Conservation (phyloP, 2,329 filamentous ascomycete genomes). For the Clarireedia homoeocarpa region DNA sequence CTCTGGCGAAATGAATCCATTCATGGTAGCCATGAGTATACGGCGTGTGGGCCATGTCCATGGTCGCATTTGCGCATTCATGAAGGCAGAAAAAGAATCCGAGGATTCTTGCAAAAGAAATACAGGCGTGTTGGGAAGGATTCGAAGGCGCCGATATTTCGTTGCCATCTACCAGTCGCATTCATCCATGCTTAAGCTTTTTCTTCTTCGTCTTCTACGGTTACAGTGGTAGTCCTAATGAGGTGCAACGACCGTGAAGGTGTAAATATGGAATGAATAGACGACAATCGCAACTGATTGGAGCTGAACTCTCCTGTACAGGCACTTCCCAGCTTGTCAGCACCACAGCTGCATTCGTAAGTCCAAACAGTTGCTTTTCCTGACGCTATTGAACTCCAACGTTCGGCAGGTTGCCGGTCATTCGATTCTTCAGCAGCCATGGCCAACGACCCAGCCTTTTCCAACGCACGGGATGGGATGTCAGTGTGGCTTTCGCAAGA, state of each 20-base stretch:
- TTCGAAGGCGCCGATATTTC: background rate
- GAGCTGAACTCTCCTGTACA: too few species aligned
- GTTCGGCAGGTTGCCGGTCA: too few species aligned
- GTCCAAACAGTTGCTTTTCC: too few species aligned
- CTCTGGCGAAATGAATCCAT: background rate
- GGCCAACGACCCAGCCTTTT: too few species aligned
- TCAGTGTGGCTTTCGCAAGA: too few species aligned
- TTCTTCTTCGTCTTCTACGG: background rate
- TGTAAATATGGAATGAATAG: background rate
- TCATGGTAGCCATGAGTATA: slow-evolving; percentile 2
- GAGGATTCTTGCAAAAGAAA: background rate
- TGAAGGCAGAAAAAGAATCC: background rate
- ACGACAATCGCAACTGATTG: background rate
- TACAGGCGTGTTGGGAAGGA: background rate
- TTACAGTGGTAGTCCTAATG: background rate
- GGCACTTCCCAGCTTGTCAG: too few species aligned
- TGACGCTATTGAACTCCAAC: too few species aligned
- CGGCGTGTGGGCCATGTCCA: slow-evolving; percentile 1
- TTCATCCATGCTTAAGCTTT: background rate
- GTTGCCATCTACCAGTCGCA: background rate
- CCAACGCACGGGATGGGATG: too few species aligned
- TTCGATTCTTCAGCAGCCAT: too few species aligned
- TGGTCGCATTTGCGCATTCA: background rate
- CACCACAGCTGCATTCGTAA: too few species aligned
- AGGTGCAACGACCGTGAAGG: background rate